phyloP scores from a whole-genome alignment of 148 eudicot genomes.

The Heliamphora exappendiculata region DNA sequence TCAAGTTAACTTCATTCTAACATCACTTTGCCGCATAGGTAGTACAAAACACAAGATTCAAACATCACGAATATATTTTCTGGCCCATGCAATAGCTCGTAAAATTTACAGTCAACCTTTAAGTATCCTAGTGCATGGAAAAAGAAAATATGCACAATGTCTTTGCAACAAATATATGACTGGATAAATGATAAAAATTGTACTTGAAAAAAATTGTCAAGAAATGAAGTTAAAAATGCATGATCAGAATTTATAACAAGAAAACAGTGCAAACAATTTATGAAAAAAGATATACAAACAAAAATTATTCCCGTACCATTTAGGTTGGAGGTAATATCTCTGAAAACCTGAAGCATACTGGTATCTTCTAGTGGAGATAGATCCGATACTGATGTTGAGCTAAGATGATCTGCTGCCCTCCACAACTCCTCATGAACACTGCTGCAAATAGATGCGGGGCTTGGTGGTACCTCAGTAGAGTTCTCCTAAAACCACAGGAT shows the following conservation, averaged over 20 bases:
- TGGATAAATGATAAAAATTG: not conserved
- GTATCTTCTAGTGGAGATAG: conserved; percentile 59
- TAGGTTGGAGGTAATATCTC: conserved; percentile 82
- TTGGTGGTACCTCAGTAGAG: conserved; percentile 91
- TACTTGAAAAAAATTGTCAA: not conserved
- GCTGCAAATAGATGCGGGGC: conserved; percentile 93
- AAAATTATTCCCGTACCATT: conserved; percentile 39
- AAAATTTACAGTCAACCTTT: not conserved
- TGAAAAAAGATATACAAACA: not conserved
- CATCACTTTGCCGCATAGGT: not conserved
- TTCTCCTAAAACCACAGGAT: conserved; percentile 54
- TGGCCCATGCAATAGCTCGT: not conserved
- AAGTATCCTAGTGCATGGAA: not conserved
- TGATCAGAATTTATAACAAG: not conserved
- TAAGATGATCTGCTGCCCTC: conserved; percentile 54
- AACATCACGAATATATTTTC: not conserved
- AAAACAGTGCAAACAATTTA: too few species aligned
- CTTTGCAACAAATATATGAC: not conserved
- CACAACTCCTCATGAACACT: conserved; percentile 69
- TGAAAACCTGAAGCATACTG: conserved; percentile 46
- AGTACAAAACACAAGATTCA: not conserved
- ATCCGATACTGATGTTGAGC: conserved; percentile 61
- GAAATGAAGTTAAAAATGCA: not conserved
- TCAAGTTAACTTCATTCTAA: not conserved
- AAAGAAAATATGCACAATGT: not conserved